Conservation (phyloP, 1,284 basidiomycete species). For the Leucoagaricus sp. region DNA sequence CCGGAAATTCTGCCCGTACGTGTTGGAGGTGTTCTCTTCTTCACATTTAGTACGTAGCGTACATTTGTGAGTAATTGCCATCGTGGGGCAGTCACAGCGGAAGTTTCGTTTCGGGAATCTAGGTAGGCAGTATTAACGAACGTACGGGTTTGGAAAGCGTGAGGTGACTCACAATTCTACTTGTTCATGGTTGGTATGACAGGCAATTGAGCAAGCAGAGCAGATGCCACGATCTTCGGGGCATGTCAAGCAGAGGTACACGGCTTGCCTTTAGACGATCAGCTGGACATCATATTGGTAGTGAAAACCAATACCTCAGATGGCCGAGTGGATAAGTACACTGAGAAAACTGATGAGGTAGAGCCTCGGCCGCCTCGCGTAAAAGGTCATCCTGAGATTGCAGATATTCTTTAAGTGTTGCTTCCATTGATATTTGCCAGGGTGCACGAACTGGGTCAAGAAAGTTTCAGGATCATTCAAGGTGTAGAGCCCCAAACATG, state of each 20-base stretch:
- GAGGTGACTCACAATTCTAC: slow-evolving; percentile 58
- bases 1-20: slow-evolving; percentile 71
- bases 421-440: slow-evolving; percentile 27
- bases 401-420: slow-evolving; percentile 50
- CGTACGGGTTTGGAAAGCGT: background rate
- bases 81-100: slow-evolving; percentile 79
- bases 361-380: slow-evolving; percentile 66
- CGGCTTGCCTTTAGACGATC: slow-evolving; percentile 49
- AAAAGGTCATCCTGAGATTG: slow-evolving; percentile 61
- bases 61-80: slow-evolving; percentile 57
- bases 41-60: slow-evolving; percentile 56
- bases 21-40: slow-evolving; percentile 56
- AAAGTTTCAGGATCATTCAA: background rate
- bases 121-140: slow-evolving; percentile 1
- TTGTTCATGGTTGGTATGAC: slow-evolving; percentile 81
- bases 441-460: background rate
- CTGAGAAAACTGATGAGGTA: slow-evolving; percentile 74
- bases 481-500: background rate
- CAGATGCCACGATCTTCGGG: slow-evolving; percentile 62
- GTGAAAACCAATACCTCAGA: slow-evolving; percentile 38
- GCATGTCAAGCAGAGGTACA: slow-evolving; percentile 78
- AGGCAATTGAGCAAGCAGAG: slow-evolving; percentile 79
- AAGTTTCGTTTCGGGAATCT: slow-evolving; percentile 79
- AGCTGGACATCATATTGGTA: background rate
- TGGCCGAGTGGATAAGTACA: slow-evolving; percentile 69